These are phyloP conservation scores for Diplocarpon rosae DNA, from an alignment of 2,329 filamentous ascomycete species.

Conservation along the genomic window DNA sequence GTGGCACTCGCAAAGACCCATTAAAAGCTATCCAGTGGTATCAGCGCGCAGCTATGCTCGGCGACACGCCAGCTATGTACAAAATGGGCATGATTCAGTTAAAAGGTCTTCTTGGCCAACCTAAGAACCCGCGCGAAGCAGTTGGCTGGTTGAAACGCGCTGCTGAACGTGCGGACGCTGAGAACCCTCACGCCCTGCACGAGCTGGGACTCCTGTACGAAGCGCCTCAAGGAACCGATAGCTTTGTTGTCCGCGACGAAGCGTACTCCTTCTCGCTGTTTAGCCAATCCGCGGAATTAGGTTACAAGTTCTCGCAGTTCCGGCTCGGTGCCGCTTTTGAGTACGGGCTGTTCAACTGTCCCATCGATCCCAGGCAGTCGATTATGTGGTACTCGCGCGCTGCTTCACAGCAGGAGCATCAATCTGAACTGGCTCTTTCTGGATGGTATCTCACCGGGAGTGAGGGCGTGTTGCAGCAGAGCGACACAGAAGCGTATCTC, in stretches of 20 bases:
- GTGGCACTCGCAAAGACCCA: conserved; percentile 82
- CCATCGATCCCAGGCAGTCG: conserved; percentile 70
- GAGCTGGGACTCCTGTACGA: conserved; percentile 65
- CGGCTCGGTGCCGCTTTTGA: conserved; percentile 81
- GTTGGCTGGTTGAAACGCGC: conserved; percentile 89
- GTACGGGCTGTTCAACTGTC: conserved; percentile 74
- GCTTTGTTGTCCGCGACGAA: conserved; percentile 65
- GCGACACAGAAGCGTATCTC: conserved; percentile 90
- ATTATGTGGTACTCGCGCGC: conserved; percentile 93
- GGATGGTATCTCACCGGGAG: conserved; percentile 94
- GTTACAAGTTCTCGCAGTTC: conserved; percentile 93
- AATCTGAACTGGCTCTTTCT: conserved; percentile 72
- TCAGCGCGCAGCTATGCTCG: conserved; percentile 78
- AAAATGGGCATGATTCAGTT: conserved; percentile 95
- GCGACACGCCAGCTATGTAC: conserved; percentile 92
- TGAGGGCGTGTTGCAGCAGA: conserved; percentile 79
- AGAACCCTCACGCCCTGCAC: conserved; percentile 92
- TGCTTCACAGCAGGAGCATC: conserved; percentile 87
- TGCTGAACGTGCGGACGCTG: conserved; percentile 72
- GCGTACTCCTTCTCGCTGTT: conserved; percentile 72
- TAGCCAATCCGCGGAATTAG: conserved; percentile 72
- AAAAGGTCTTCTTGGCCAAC: conserved; percentile 86
- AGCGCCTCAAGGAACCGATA: conserved; percentile 44
- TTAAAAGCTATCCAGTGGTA: conserved; percentile 98
- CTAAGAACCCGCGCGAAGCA: conserved; percentile 71